Percentiles rank a stretch among this genome's conserved stretches.
Conservation (phyloP, 345 rosid genomes). For the Mercurialis annua region DNA sequence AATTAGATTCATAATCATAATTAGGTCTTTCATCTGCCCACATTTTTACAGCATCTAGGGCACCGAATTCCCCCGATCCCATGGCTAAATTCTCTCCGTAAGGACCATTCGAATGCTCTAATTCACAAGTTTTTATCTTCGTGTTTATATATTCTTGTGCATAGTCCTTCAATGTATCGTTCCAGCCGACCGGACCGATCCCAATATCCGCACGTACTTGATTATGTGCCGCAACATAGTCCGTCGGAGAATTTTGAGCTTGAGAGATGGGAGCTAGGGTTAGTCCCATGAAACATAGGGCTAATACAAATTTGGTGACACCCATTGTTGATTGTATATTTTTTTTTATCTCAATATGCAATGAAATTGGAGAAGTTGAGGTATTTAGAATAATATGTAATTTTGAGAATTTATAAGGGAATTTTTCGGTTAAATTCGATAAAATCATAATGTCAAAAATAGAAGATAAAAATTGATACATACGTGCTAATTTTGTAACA, state of each 20-base stretch:
- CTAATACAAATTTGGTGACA: not conserved
- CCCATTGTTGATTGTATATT: not conserved
- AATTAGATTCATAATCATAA: constrained; percentile 22
- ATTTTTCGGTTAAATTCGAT: no score
- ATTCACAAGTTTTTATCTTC: constrained; percentile 4
- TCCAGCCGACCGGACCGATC: constrained; percentile 21
- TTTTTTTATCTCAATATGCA: not conserved
- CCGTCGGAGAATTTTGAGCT: constrained; percentile 14
- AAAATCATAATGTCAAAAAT: no score
- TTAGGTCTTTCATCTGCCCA: constrained; percentile 29
- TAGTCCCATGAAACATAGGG: not conserved
- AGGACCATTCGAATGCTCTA: constrained; percentile 34
- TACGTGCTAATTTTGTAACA: no score
- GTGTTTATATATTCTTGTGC: constrained; percentile 18
- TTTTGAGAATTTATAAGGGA: no score
- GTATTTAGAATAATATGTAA: not conserved
- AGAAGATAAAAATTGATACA: no score
- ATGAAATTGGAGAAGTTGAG: not conserved
- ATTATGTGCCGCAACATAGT: constrained; percentile 29
- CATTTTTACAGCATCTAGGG: constrained; percentile 19
- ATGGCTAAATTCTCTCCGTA: constrained; percentile 35
- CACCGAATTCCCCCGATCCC: constrained; percentile 10
- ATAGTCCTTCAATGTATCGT: constrained; percentile 18
- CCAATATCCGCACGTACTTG: constrained; percentile 16
- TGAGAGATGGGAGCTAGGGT: not conserved